Base-by-base conservation (phyloP, 768 basidiomycete species). In the Psilocybe subaeruginosa region DNA sequence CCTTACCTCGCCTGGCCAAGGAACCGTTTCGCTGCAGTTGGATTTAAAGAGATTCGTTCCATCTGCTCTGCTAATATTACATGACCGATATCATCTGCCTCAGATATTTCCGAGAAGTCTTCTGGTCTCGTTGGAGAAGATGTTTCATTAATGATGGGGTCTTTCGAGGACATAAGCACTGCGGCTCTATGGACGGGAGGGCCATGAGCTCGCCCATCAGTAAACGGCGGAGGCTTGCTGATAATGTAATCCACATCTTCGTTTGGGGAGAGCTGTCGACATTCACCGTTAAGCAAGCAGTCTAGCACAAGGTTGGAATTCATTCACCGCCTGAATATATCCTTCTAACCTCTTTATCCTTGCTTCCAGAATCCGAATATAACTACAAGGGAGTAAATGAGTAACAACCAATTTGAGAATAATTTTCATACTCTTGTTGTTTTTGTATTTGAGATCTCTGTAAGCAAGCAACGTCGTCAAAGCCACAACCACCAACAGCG, bases 391-490 rank as follows among this genome's bases (percentile, higher is more conserved):
- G 37, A 43, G 37, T 17, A 9, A 23, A 23, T 56, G 17, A 31
- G 46, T 8, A n/a, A 23, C n/a, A 19, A n/a, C 9, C 11, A 23
- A n/a, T 11, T 17, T 30, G 8, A 27, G 35, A 23, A 56, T 11
- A 43, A 43, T 16, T n/a, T 14, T 43, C 58, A 12, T 52, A 63
- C 62, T 47, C 54, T 50, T 58, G 58, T 41, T 63, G 62, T 14
- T 48, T 59, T 56, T 63, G 58, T 29, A 43, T 43, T 43, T 43
- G 41, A 4, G 62, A 52, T 61, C 50, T 61, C 60, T 61, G 33
- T 52, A 17, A 14, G 51, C 9, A 2, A 37, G 33, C 16, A 49
- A 17, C 14, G 43, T 37, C n/a, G 33, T 6, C 19, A 31, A 30
- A 31, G 12, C 45, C 33, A 23, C 6, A 11, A 35, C 7, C 33